Evolutionary conservation across 371 early-diverging fungal species (phyloP).

Genomic region (Lichtheimia hyalospora): DNA sequence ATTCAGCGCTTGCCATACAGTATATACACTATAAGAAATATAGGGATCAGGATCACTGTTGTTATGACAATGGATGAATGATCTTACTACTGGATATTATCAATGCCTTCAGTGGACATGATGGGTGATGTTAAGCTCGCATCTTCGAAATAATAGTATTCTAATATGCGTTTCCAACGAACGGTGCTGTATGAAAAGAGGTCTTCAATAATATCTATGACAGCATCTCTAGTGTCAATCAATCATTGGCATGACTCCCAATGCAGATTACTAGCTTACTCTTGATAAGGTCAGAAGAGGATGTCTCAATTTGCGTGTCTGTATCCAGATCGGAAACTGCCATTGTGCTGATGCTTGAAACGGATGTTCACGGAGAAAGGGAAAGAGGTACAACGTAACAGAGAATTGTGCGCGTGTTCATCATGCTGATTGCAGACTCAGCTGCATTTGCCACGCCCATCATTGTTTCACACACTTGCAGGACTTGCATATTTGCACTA

Average conservation of each 20-base stretch:
- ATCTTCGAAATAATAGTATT: constrained; percentile 43
- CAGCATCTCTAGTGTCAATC: too few relatives aligned
- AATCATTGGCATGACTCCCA: too few relatives aligned
- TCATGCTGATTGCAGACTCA: too few relatives aligned
- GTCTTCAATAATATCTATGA: constrained; percentile 39
- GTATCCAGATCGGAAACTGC: constrained; percentile 25
- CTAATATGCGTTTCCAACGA: constrained; percentile 39
- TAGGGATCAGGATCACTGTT: background rate
- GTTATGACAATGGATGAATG: background rate
- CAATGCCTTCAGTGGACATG: constrained; percentile 55
- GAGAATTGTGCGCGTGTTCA: too few relatives aligned
- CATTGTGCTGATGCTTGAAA: too few relatives aligned
- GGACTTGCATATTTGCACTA: too few relatives aligned
- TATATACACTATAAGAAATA: constrained; percentile 43
- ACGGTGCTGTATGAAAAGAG: constrained; percentile 44
- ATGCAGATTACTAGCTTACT: constrained; percentile 12
- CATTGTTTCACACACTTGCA: too few relatives aligned
- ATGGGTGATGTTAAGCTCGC: constrained; percentile 51
- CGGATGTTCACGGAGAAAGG: too few relatives aligned
- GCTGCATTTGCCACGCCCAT: too few relatives aligned
- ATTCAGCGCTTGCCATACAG: constrained; percentile 65
- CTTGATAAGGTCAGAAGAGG: constrained; percentile 29
- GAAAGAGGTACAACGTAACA: too few relatives aligned
- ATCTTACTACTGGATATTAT: constrained; percentile 55
- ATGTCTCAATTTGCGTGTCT: constrained; percentile 31